Evolutionary conservation across 495 filamentous ascomycete species (phyloP), one percentile per base, ranked within the genome.

Genomic region (Aspergillus incahuasiensis): DNA sequence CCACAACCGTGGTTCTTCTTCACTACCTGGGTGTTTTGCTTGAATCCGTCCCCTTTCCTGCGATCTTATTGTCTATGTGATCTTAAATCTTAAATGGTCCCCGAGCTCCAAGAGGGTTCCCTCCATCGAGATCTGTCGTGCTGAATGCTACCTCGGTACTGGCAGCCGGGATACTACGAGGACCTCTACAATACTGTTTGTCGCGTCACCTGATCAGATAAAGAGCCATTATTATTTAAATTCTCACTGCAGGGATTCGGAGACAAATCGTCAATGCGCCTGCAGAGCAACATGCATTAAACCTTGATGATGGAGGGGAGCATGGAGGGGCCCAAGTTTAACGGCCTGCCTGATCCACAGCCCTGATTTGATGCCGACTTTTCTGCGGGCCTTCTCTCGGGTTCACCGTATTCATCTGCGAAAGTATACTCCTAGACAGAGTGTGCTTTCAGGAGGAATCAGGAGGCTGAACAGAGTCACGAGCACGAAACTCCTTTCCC

Each of bases 201-300:
- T 41, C 25, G 9, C 30, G 8, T 42, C 34, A 39, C 22, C 43
- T 42, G 43, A 41, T 19, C 5, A 46, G 24, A 46, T 19, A 18
- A n/a, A 52, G n/a, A 32, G 22, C 9, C 38, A 44, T 35, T 35
- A 46, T 21, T 42, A 24, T 48, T 49, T 41, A 13, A 44, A 34
- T 49, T 50, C 38, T 45, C 34, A 48, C 53, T 47, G 49, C 54
- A 48, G 55, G 34, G 55, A 48, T 48, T 30, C 44, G 44, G 18
- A 50, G 24, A 38, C 16, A 34, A 56, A 52, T 42, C 48, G 54
- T 61, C 58, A 61, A 52, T 56, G 58, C 58, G 54, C 45, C 58
- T 45, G 53, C 58, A 60, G 58, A 41, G 25, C 19, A 51, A 11
- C 38, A 32, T 53, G 58, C 58, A 56, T 50, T 25, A 50, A 28